Percentiles rank a stretch among this genome's conserved stretches.
Evolutionary conservation across 2,329 filamentous ascomycete genomes (phyloP).

Genomic region (Phyllachora maydis): DNA sequence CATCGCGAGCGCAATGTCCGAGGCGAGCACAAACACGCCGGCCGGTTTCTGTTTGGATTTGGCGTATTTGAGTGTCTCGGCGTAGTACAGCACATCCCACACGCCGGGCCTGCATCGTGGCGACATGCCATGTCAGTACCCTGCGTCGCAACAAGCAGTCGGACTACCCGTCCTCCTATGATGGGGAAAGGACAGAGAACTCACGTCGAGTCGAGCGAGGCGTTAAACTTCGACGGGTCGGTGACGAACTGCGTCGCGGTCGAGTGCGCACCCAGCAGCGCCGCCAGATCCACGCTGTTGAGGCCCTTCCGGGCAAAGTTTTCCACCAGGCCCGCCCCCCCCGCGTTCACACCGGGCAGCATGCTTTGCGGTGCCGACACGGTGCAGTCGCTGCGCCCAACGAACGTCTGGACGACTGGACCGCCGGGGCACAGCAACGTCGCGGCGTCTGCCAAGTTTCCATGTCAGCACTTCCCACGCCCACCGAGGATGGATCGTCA

Average conservation of each 20-base stretch:
- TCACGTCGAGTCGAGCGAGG: constrained; percentile 1
- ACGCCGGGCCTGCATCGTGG: not conserved
- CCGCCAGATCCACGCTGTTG: constrained; percentile 1
- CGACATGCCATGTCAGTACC: not conserved
- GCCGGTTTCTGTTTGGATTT: not conserved
- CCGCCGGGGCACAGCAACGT: constrained; percentile 1
- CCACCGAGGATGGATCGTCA: not conserved
- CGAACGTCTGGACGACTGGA: not conserved
- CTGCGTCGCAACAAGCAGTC: not conserved
- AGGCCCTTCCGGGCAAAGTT: constrained; percentile 1
- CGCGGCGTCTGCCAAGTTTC: not conserved
- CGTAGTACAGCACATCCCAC: constrained; percentile 1
- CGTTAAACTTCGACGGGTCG: not conserved
- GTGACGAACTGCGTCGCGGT: constrained; percentile 1
- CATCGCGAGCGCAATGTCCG: not conserved
- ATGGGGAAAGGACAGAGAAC: not conserved
- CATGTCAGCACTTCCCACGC: too few relatives aligned
- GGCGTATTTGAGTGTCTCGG: not conserved
- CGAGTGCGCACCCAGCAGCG: constrained; percentile 1
- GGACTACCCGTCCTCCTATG: too few relatives aligned
- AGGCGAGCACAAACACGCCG: not conserved
- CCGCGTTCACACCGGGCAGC: not conserved
- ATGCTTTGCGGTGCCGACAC: not conserved
- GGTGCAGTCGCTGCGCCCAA: constrained; percentile 1
- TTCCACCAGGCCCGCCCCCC: not conserved